These are phyloP conservation scores for Pseudoneurospora amorphoporcata DNA, from an alignment of 495 filamentous ascomycete species.

Conservation along the genomic window DNA sequence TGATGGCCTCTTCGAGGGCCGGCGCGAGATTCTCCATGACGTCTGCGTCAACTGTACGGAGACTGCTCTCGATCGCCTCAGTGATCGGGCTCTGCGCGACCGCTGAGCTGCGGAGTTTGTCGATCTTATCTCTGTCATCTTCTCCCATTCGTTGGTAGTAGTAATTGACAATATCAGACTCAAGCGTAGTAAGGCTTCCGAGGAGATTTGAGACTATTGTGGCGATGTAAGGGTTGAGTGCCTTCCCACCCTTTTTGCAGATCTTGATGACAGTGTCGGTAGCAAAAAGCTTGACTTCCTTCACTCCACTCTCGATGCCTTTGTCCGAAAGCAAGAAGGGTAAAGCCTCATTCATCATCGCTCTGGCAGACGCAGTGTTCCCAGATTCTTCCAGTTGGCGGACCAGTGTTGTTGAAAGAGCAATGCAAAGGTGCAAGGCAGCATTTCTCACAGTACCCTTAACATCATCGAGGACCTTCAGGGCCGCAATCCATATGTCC, in stretches of 20 bases:
- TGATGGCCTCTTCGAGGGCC: slow-evolving; percentile 64
- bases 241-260: slow-evolving; percentile 69
- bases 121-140: slow-evolving; percentile 76
- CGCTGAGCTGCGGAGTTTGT: slow-evolving; percentile 67
- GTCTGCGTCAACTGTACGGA: slow-evolving; percentile 70
- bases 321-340: slow-evolving; percentile 86
- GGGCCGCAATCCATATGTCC: slow-evolving; percentile 70
- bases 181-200: slow-evolving; percentile 70
- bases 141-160: slow-evolving; percentile 81
- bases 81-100: slow-evolving; percentile 82
- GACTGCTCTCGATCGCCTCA: slow-evolving; percentile 82
- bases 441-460: slow-evolving; percentile 79
- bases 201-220: slow-evolving; percentile 72
- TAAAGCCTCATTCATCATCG: slow-evolving; percentile 72
- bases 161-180: slow-evolving; percentile 82
- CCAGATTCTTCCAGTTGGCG: slow-evolving; percentile 75
- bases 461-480: slow-evolving; percentile 88
- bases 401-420: slow-evolving; percentile 70
- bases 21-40: slow-evolving; percentile 66
- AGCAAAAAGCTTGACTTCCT: slow-evolving; percentile 70
- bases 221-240: slow-evolving; percentile 69
- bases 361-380: slow-evolving; percentile 55
- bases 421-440: slow-evolving; percentile 70
- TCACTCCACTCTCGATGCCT: slow-evolving; percentile 74
- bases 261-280: slow-evolving; percentile 74